Evolutionary conservation across 2,329 filamentous ascomycete species (phyloP).

Genomic region (Madurella mycetomatis): DNA sequence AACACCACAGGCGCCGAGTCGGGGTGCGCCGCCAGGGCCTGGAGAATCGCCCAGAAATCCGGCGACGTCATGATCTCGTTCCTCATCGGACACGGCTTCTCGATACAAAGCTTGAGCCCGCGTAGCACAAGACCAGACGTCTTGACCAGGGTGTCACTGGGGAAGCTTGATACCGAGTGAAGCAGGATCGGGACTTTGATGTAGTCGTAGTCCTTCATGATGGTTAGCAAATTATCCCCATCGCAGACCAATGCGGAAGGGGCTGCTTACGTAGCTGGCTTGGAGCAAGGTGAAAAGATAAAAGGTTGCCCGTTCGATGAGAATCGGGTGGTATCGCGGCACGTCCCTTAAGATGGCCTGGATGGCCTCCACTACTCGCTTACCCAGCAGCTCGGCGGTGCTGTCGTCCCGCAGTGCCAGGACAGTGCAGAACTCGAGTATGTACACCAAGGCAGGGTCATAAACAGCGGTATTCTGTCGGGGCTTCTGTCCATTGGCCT

Average conservation of each 20-base stretch:
- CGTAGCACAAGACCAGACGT: conserved; percentile 72
- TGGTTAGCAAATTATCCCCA: conserved; percentile 25
- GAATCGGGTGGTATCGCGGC: conserved; percentile 72
- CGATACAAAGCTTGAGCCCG: conserved; percentile 75
- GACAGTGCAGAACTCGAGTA: conserved; percentile 86
- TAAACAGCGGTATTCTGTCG: conserved; percentile 60
- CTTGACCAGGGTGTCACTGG: conserved; percentile 70
- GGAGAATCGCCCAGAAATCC: conserved; percentile 92
- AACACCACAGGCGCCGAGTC: conserved; percentile 77
- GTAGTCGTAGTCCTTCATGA: conserved; percentile 74
- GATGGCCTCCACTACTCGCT: conserved; percentile 73
- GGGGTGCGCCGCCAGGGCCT: conserved; percentile 63
- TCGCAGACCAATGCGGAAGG: not conserved
- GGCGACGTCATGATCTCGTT: conserved; percentile 95
- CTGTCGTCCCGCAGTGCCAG: conserved; percentile 71
- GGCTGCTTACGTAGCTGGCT: conserved; percentile 69
- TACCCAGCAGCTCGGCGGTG: conserved; percentile 69
- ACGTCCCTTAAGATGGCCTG: conserved; percentile 78
- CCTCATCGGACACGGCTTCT: conserved; percentile 69
- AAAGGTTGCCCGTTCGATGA: conserved; percentile 77
- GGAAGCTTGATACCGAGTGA: conserved; percentile 84
- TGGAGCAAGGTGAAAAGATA: conserved; percentile 80
- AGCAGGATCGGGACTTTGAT: conserved; percentile 87
- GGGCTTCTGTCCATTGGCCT: conserved; percentile 56
- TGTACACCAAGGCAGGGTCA: conserved; percentile 80